Conservation (phyloP, 768 basidiomycete genomes). For the Amanita exitialis region DNA sequence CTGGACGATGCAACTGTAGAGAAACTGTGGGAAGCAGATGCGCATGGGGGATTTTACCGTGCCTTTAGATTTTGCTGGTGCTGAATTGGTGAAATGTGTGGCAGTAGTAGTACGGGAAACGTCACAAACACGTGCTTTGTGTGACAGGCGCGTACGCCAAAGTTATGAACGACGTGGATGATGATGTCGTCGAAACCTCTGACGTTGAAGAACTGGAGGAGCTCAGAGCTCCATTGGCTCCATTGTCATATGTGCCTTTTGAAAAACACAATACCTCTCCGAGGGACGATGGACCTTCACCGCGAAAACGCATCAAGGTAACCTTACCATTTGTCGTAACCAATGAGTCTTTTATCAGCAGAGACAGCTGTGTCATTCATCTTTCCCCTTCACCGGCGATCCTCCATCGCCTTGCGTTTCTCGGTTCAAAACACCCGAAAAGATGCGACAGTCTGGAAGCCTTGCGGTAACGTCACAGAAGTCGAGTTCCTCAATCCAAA, state of each 20-base stretch:
- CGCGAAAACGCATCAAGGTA: slow-evolving; percentile 29
- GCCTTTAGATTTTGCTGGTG: background rate
- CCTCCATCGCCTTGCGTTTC: background rate
- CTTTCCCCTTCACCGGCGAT: slow-evolving; percentile 8
- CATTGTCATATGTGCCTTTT: background rate
- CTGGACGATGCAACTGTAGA: slow-evolving; percentile 25
- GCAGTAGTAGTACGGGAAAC: too few species aligned
- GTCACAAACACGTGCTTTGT: background rate
- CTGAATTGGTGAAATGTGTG: too few species aligned
- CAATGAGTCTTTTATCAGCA: background rate
- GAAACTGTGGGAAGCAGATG: slow-evolving; percentile 30
- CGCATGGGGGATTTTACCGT: slow-evolving; percentile 18
- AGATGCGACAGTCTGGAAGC: background rate
- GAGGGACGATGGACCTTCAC: slow-evolving; percentile 14
- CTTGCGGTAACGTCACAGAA: background rate
- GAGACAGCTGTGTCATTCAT: slow-evolving; percentile 5
- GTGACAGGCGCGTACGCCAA: too few species aligned
- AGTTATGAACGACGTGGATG: slow-evolving; percentile 14
- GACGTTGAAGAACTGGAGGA: slow-evolving; percentile 51
- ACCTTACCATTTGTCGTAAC: slow-evolving; percentile 7
- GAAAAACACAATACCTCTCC: background rate
- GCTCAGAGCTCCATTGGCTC: slow-evolving; percentile 1
- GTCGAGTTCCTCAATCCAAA: background rate
- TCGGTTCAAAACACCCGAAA: background rate
- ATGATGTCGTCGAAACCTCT: slow-evolving; percentile 51